Evolutionary conservation across 2,329 filamentous ascomycete genomes (phyloP), one percentile per base, ranked within the genome.

Genomic region (Claviceps sp.): DNA sequence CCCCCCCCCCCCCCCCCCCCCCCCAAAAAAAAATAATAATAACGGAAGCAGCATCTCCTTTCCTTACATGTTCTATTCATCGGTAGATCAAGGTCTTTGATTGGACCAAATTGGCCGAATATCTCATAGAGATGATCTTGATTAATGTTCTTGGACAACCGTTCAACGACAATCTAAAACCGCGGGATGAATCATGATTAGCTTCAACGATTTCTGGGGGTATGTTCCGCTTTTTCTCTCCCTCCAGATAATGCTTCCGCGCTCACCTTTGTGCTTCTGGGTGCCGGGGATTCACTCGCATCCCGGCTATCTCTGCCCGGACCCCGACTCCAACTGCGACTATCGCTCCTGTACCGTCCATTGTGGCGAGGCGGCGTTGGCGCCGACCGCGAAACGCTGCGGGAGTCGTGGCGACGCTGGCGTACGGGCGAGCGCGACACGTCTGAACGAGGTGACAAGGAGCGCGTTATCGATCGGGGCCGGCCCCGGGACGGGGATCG

Each of bases 101-200:
- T 94, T 19, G 78, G 76, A 49, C 93, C 93, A 65, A 93, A 98
- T 40, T 80, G 77, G 48, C 87, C 85, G 64, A 98, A 98, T 55
- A 98, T 95, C 65, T 98, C 93, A 58, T 81, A 79, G 6, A 98
- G 73, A 62, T 98, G 93, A 17, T 80, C 79, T 65, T 91, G 87
- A 54, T 87, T 94, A 60, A 98, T 85, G 62, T 95, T 97, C 68
- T 94, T 95, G 4, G 91, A 95, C 62, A 98, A 76, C 56, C 94
- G 90, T 68, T 98, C 93, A 47, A 98, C 86, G 17, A 98, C 89
- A 64, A 98, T 90, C 87, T 96, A 61, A 2, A 37, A 7, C 13
- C 5, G 2, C 5, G 14, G 22, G 52, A 24, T 49, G 7, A 30
- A 13, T 34, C 10, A 34, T 34, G 30, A 16, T 42, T 42, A 42